Evolutionary conservation across 371 early-diverging fungal genomes (phyloP).

Genomic region (Synchytrium microbalum): DNA sequence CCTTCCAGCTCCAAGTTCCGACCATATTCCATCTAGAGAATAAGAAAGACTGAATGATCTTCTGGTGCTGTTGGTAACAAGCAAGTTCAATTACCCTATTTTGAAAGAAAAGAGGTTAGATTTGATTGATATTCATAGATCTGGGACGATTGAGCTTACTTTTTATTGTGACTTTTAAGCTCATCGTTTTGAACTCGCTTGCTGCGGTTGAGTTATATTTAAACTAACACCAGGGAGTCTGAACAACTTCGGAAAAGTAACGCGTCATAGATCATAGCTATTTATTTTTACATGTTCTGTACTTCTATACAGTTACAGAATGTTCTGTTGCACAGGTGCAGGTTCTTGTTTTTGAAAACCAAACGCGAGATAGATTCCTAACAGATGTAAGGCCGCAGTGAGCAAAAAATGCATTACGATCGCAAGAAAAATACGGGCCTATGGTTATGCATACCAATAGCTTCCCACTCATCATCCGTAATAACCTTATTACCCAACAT

Average conservation of each 20-base stretch:
- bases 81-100: conserved; percentile 1
- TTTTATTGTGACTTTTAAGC: background rate
- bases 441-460: conserved; percentile 65
- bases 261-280: no score
- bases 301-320: no score
- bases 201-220: no score
- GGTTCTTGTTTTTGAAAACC: conserved; percentile 36
- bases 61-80: no score
- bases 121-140: no score
- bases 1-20: conserved; percentile 65
- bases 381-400: background rate
- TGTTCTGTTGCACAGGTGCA: no score
- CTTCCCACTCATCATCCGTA: conserved; percentile 87
- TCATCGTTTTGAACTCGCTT: background rate
- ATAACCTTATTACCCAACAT: conserved; percentile 67
- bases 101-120: no score
- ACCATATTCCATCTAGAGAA: conserved; percentile 43
- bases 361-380: conserved; percentile 33
- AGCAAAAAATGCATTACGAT: background rate
- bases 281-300: no score
- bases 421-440: no score
- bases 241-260: no score
- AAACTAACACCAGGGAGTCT: no score
- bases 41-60: no score
- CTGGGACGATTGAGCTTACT: background rate